Base-by-base conservation (phyloP, 352 stramenopile species). In the Globisporangium cystogenes region DNA sequence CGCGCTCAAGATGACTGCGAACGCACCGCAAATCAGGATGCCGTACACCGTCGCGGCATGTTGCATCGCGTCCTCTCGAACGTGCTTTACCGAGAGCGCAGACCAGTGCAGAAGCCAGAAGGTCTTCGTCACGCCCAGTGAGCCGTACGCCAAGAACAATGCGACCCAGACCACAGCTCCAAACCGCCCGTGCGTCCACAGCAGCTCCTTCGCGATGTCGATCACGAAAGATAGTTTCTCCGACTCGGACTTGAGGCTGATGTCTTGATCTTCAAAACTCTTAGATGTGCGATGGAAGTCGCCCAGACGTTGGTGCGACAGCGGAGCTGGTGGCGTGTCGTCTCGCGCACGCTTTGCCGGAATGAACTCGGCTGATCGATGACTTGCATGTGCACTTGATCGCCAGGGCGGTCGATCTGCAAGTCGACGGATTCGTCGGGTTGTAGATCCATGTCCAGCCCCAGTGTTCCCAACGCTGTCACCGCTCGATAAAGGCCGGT, bases 41-140 rank as follows among this genome's bases (percentile, higher is more conserved):
- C 55, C 62, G 24, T 76, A 76, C 3, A 74, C 50, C 0, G 61
- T 44, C 1, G 57, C 69, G 10, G 62, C 57, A n/a, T 66, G 57
- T 33, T 49, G 66, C 67, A 73, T 73, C 18, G 67, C 42, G 12
- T 54, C 1, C 14, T 24, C 21, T 27, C 20, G 36, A 10, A 37
- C 10, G 12, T 50, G 62, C 5, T 51, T 62, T 47, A 50, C 57
- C 2, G 44, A 43, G 56, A 70, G 50, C 18, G 65, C 68, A 55
- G 62, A 74, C 68, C 68, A 76, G 44, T 72, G 55, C 23, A 72
- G 54, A 31, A 74, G 16, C 65, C 65, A 74, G 42, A 74, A 62
- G 23, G 67, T 74, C 31, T 68, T 70, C 3, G 55, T 53, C 39
- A 76, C 53, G 18, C 62, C 54, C 33, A 76, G 43, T 0, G 51